Evolutionary conservation across 305 asterid species (phyloP).

Genomic region (Rubia tinctorum): DNA sequence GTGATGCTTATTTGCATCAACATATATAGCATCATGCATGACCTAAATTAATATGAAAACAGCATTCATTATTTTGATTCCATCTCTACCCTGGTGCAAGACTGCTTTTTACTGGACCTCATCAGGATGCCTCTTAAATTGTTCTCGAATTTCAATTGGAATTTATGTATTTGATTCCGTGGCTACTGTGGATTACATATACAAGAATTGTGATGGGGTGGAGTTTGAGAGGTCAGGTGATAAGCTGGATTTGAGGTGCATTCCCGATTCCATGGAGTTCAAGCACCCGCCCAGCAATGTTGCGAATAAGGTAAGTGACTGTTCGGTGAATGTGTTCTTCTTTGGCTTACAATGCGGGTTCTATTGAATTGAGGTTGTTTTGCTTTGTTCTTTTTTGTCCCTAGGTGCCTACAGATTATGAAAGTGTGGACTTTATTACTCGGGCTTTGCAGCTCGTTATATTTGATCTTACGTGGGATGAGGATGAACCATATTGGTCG

Average conservation of each 20-base stretch:
- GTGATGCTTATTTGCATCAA: too few species aligned
- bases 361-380: constrained; percentile 11
- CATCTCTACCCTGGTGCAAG: too few species aligned
- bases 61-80: too few species aligned
- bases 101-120: too few species aligned
- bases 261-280: constrained; percentile 84
- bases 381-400: background rate
- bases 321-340: background rate
- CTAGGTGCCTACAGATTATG: constrained; percentile 74
- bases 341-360: background rate
- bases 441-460: constrained; percentile 84
- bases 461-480: constrained; percentile 86
- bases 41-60: too few species aligned
- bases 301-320: constrained; percentile 62
- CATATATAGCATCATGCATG: too few species aligned
- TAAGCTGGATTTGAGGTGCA: constrained; percentile 85
- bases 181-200: constrained; percentile 83
- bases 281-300: constrained; percentile 81
- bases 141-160: too few species aligned
- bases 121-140: too few species aligned
- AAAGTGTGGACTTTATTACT: constrained; percentile 78
- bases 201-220: constrained; percentile 75
- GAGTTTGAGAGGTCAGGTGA: constrained; percentile 92
- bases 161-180: constrained; percentile 50
- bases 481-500: constrained; percentile 81